Conservation (phyloP, 192 early-diverging fungal genomes). For the Umbelopsis vinacea region DNA sequence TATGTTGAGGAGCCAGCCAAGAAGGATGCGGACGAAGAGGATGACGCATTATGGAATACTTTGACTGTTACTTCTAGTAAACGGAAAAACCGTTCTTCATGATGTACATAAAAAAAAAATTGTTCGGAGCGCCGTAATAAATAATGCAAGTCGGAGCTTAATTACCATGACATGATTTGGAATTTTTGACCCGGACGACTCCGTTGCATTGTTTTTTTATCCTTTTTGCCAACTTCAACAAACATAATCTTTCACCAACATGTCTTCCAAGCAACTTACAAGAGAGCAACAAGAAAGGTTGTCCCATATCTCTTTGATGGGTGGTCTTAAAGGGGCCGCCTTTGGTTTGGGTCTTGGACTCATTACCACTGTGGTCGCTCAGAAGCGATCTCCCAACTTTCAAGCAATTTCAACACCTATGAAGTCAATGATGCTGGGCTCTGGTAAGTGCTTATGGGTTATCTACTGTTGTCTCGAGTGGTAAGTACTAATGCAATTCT, state of each 20-base stretch:
- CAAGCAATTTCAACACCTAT: conserved; percentile 34
- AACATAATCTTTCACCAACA: neutral
- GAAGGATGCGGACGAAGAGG: conserved; percentile 57
- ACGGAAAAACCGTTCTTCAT: conserved; percentile 16
- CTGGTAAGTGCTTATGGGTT: conserved; percentile 26
- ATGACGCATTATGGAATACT: conserved; percentile 69
- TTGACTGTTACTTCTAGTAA: conserved; percentile 39
- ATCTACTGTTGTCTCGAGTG: too few relatives aligned
- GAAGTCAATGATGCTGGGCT: conserved; percentile 40
- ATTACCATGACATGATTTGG: neutral
- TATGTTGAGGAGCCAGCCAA: conserved; percentile 22
- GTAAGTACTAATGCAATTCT: neutral
- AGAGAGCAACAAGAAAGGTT: conserved; percentile 33
- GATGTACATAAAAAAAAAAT: neutral
- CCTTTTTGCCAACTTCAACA: neutral
- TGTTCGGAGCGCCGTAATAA: neutral
- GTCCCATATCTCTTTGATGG: conserved; percentile 25
- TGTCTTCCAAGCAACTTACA: conserved; percentile 28
- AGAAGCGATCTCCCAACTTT: conserved; percentile 39
- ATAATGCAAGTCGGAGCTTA: neutral
- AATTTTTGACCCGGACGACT: conserved; percentile 5
- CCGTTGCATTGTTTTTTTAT: conserved; percentile 4
- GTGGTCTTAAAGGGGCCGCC: conserved; percentile 41
- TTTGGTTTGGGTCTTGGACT: conserved; percentile 46
- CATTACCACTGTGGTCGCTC: conserved; percentile 35